A percentile compares a stretch with the other conserved stretches of the same genome.
Evolutionary conservation across 2,329 filamentous ascomycete genomes (phyloP).

Genomic region (Xylariaceae sp.): DNA sequence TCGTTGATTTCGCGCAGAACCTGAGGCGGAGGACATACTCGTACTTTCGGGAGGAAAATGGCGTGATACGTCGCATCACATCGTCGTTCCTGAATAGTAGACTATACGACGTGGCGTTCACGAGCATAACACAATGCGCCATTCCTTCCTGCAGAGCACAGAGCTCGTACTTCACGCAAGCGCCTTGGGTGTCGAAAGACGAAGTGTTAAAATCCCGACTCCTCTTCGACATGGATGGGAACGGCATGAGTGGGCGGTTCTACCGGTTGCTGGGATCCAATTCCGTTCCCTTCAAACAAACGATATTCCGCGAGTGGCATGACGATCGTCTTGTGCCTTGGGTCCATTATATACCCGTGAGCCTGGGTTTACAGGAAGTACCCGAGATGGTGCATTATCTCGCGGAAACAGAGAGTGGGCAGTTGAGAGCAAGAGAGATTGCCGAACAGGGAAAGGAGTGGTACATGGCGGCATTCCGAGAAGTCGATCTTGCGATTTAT

Average conservation of each 20-base stretch:
- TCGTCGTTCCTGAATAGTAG: slow-evolving; percentile 35
- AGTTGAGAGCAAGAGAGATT: slow-evolving; percentile 44
- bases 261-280: slow-evolving; percentile 47
- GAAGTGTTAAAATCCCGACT: slow-evolving; percentile 37
- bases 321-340: slow-evolving; percentile 53
- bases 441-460: slow-evolving; percentile 53
- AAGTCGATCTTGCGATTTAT: slow-evolving; percentile 57
- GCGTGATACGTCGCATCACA: slow-evolving; percentile 12
- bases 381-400: slow-evolving; percentile 49
- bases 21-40: slow-evolving; percentile 21
- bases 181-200: slow-evolving; percentile 32
- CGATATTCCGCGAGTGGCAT: slow-evolving; percentile 54
- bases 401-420: slow-evolving; percentile 42
- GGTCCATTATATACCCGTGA: slow-evolving; percentile 55
- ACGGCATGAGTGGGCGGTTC: slow-evolving; percentile 51
- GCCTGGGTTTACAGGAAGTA: slow-evolving; percentile 45
- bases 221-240: slow-evolving; percentile 53
- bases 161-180: slow-evolving; percentile 27
- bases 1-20: slow-evolving; percentile 37
- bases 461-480: slow-evolving; percentile 50
- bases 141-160: slow-evolving; percentile 34
- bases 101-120: slow-evolving; percentile 43
- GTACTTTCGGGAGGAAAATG: slow-evolving; percentile 30
- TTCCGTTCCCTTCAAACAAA: slow-evolving; percentile 48
- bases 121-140: slow-evolving; percentile 43